Evolutionary conservation across 805 yeast genomes (phyloP), one percentile per base, ranked within the genome.

Genomic region (Candida berthetii): DNA sequence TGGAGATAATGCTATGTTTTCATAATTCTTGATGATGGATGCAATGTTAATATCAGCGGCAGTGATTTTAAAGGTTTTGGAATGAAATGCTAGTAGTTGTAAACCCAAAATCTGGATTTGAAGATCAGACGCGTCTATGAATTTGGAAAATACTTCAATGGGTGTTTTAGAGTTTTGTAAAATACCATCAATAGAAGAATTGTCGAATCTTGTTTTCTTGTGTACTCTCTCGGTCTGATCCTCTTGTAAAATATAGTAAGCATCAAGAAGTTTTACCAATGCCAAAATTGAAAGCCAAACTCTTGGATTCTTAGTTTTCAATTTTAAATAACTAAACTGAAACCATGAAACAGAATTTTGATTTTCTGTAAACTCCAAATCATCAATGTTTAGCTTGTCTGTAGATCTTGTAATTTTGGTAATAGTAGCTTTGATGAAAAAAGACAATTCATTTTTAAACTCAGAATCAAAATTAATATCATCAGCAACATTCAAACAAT

Each of bases 241-340:
- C 13, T 27, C 5, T 11, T 27, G 29, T 27, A 27, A 13, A 13
- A 4, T 9, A n/a, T 57, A 72, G 42, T 59, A 72, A 3, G 60
- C 38, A 1, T 41, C 32, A 0, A 72, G 25, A 3, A 75, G 46
- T 32, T 51, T 60, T 1, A 60, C 42, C 7, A 69, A 24, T 0
- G 75, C 77, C 7, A 53, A 40, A 1, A 61, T 40, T 4, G 65
- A 46, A 11, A 76, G 52, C 82, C 82, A 78, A 0, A 66, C 55
- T 5, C 49, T 48, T 0, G 49, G 38, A 28, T 44, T 20, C 34
- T 41, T 17, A 19, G 45, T 13, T 18, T 42, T 11, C 13, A 47
- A 17, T 36, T 43, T 37, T 28, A 33, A 24, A 28, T 19, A 5
- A 41, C 16, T 19, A 17, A 48, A 38, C 22, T 47, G 42, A 39